Conservation (phyloP, 2,329 filamentous ascomycete species). For the Grosmannia huntii region DNA sequence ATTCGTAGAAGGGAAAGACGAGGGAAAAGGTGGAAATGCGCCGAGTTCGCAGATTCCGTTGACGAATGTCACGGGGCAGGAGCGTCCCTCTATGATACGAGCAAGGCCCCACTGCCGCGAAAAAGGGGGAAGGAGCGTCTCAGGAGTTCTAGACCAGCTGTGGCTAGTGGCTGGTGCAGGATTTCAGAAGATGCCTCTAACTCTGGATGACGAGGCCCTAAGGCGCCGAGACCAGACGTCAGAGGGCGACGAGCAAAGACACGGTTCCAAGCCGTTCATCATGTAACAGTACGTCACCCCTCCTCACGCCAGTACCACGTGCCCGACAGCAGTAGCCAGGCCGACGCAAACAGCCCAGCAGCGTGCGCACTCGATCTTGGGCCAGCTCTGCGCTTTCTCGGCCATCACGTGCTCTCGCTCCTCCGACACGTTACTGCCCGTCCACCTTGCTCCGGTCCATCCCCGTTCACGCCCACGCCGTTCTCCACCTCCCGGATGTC, state of each 20-base stretch:
- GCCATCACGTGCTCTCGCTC: constrained; percentile 42
- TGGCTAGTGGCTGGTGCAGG: background rate
- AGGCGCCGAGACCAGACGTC: too few species aligned
- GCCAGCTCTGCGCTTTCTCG: constrained; percentile 47
- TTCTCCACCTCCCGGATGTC: background rate
- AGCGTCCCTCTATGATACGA: background rate
- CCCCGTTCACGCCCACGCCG: background rate
- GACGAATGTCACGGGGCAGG: background rate
- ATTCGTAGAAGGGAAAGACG: background rate
- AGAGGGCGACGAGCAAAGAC: too few species aligned
- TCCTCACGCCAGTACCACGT: constrained; percentile 64
- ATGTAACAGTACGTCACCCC: constrained; percentile 62
- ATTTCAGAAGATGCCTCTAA: too few species aligned
- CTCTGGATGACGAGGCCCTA: too few species aligned
- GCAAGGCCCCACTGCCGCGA: background rate
- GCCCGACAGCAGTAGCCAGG: constrained; percentile 52
- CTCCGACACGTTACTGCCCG: constrained; percentile 52
- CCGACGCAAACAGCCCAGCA: constrained; percentile 62
- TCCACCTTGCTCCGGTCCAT: constrained; percentile 25
- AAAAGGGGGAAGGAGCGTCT: background rate
- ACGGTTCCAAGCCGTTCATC: too few species aligned
- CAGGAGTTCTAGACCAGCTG: background rate
- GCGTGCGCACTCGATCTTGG: constrained; percentile 55
- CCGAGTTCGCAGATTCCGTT: background rate
- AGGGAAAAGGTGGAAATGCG: background rate